Base-by-base conservation (phyloP, 2,329 filamentous ascomycete genomes). In the Blastomyces gilchristii region DNA sequence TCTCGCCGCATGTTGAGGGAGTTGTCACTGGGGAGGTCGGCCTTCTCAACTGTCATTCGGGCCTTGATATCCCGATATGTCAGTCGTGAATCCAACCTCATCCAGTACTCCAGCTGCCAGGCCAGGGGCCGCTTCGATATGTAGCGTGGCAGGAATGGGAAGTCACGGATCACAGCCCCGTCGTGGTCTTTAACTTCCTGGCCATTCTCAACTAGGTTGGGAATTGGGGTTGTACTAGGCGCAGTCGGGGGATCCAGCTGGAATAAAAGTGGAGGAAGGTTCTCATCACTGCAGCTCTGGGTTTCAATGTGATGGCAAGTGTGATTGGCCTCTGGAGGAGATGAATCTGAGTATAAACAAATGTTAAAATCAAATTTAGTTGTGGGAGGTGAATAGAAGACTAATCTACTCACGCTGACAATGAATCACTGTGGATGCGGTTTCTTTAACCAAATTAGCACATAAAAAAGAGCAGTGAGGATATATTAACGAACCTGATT, bases 21-120 rank as follows among this genome's bases (percentile, higher is more conserved):
- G 49, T 72, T 73, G 34, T 69, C 67, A 0, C 45, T 65, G 4
- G 71, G 71, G 4, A 67, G 64, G 11, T 66, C 34, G 1, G 53
- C 47, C 9, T 41, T 25, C 1, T 63, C 53, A 18, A 62, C 69
- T n/a, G 63, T 60, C 72, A 73, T 73, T 9, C 72, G 66, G 5
- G 69, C 69, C 28, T 69, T 69, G 58, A 73, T 70, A 56, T 73
- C 72, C 22, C 65, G 56, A 63, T 71, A 72, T 1, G 66, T 68
- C 31, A 73, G 63, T 3, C 71, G 68, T 2, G 60, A 52, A 53
- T 73, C 71, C 2, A 68, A 66, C 6, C 71, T 66, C 64, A 69
- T 68, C 72, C 72, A 73, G 63, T 66, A 72, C 61, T 73, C 72
- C 47, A 73, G 62, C 0, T 73, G 64, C 72, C 72, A 73, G 7